Conservation (phyloP, 352 stramenopile genomes). For the Pythium aphanidermatum region DNA sequence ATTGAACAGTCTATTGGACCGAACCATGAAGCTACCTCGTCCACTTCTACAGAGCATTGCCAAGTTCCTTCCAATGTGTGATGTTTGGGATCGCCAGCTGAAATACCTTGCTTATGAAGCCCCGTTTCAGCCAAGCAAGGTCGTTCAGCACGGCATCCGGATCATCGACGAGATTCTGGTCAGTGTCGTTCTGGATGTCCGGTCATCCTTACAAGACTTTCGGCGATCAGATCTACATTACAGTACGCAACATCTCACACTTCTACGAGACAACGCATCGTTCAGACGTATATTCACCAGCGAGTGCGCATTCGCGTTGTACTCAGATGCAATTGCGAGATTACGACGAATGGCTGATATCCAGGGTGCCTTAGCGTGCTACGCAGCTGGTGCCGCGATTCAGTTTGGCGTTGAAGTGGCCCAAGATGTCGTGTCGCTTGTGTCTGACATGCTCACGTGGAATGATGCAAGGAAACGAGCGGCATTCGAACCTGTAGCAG, state of each 20-base stretch:
- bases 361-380: slow-evolving; percentile 63
- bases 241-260: slow-evolving; percentile 54
- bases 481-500: slow-evolving; percentile 17
- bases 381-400: slow-evolving; percentile 53
- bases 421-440: slow-evolving; percentile 66
- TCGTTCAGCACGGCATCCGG: slow-evolving; percentile 71
- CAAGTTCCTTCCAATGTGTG: slow-evolving; percentile 62
- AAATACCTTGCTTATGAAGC: slow-evolving; percentile 77
- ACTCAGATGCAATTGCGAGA: slow-evolving; percentile 43
- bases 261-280: slow-evolving; percentile 60
- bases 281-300: slow-evolving; percentile 57
- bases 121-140: slow-evolving; percentile 59
- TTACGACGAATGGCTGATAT: slow-evolving; percentile 75
- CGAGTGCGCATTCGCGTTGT: slow-evolving; percentile 44
- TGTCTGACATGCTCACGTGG: slow-evolving; percentile 67
- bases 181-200: slow-evolving; percentile 63
- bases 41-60: slow-evolving; percentile 79
- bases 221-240: slow-evolving; percentile 29
- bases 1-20: slow-evolving; percentile 52
- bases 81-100: slow-evolving; percentile 75
- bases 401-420: slow-evolving; percentile 76
- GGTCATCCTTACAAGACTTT: slow-evolving; percentile 41
- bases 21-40: slow-evolving; percentile 64
- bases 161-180: slow-evolving; percentile 82
- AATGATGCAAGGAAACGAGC: slow-evolving; percentile 48